These are phyloP conservation scores for Phytophthora cactorum DNA, from an alignment of 352 stramenopile species.

Conservation along the genomic window DNA sequence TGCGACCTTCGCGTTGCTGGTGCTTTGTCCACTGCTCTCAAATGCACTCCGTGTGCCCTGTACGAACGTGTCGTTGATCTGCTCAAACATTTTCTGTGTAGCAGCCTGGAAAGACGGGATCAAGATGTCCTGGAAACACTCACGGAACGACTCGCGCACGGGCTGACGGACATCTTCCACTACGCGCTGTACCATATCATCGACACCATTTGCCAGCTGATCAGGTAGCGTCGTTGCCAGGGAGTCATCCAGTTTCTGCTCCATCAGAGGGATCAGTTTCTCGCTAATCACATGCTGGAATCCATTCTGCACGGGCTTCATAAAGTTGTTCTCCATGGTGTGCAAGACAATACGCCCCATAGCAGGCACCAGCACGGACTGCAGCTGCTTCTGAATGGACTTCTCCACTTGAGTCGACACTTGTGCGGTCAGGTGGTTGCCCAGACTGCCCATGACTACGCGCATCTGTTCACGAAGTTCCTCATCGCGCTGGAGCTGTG, in stretches of 20 bases:
- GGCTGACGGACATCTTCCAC: constrained; percentile 83
- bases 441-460: constrained; percentile 60
- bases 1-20: constrained; percentile 63
- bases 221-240: constrained; percentile 61
- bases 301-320: constrained; percentile 83
- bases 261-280: constrained; percentile 75
- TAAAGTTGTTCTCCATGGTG: constrained; percentile 91
- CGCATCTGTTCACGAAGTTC: constrained; percentile 76
- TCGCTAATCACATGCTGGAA: constrained; percentile 82
- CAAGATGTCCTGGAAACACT: constrained; percentile 88
- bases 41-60: constrained; percentile 72
- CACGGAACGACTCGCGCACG: constrained; percentile 84
- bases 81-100: constrained; percentile 91
- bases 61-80: constrained; percentile 86
- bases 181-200: constrained; percentile 77
- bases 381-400: constrained; percentile 84
- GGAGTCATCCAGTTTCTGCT: constrained; percentile 73
- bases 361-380: constrained; percentile 79
- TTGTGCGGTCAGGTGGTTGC: constrained; percentile 63
- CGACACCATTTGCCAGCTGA: constrained; percentile 65
- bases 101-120: constrained; percentile 88
- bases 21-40: constrained; percentile 60
- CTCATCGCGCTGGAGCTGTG: constrained; percentile 72
- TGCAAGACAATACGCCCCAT: constrained; percentile 89
- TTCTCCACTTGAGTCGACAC: constrained; percentile 80